Evolutionary conservation across 2,329 filamentous ascomycete species (phyloP), one percentile per base, ranked within the genome.

Genomic region (Emericellopsis atlantica): DNA sequence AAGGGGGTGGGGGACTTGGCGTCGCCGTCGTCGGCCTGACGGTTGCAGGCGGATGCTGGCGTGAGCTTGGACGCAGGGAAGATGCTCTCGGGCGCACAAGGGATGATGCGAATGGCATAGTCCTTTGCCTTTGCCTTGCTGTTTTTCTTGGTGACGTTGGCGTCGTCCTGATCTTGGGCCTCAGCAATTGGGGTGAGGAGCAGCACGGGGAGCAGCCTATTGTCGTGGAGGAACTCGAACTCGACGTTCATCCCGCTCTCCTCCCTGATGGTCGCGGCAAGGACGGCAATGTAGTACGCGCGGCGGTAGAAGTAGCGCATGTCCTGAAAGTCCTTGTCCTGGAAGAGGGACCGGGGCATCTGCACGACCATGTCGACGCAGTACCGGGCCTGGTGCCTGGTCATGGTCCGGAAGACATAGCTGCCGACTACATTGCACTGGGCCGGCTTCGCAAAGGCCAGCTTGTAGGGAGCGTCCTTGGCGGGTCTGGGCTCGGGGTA

Each of bases 301-400:
- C 89, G 72, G 54, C 95, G 93, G 64, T 95, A 89, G 55, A 95
- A 95, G 63, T 94, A 96, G 45, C 92, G 78, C 66, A 92, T 74
- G 58, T 95, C 88, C 39, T 89, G 71, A 57, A 90, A 95, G 60
- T 98, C 92, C 62, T 96, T 96, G 36, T 93, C 85, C 54, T 95
- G 87, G 52, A 96, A 89, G 11, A 95, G 62, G 1, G 73, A 64
- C 43, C 66, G 60, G 5, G 92, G 90, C 78, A 98, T 93, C 37
- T 84, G 83, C 14, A 94, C 77, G 6, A 90, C 79, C 72, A 96
- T 76, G 59, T 96, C 90, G 44, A 95, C 70, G 14, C 73, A 68
- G 22, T 80, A 62, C 22, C 57, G 59, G 38, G 63, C 60, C 49
- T 81, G 75, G 10, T 70, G 68, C 51, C 82, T 84, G 43, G 78